Evolutionary conservation across 2,329 filamentous ascomycete genomes (phyloP), one percentile per base, ranked within the genome.

Genomic region (Pseudogymnoascus sp.): DNA sequence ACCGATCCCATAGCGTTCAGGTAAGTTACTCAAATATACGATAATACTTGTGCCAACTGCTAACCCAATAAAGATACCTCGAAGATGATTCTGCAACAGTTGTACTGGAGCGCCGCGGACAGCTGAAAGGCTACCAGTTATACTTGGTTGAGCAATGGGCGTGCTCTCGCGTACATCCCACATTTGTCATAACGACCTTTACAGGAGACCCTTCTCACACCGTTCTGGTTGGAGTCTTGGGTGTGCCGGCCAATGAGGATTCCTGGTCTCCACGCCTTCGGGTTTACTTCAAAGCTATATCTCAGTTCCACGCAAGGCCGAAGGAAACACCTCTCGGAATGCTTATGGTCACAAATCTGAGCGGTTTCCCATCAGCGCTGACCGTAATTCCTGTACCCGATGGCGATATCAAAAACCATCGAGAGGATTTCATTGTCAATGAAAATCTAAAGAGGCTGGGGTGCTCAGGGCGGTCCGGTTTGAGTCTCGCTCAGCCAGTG

Each of bases 141-240:
- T 97, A 97, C 74, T 78, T 97, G 14, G 91, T 97, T 67, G 94
- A 97, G 74, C 94, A 99, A 80, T 99, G 94, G 94, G 91, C 91
- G 5, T 97, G 92, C 75, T 97, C 93, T 11, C 86, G 94, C 61
- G 83, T 86, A 63, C 91, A 95, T 65, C 93, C 93, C 0, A 97
- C 93, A 14, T 90, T 96, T 66, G 84, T 96, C 59, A 95, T 97
- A 67, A 90, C 89, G 43, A 96, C 92, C 2, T 97, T 94, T 72
- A 97, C 93, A 0, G 94, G 93, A 62, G 92, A 97, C 69, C 81
- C 85, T 35, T 86, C 85, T 35, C 89, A 96, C 73, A 83, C 81
- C 0, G 86, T 96, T n/a, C 76, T 88, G 7, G 92, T 91, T 4
- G 87, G 89, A 3, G 87, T 97, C 8, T 78, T 97, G 52, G 87